Percentiles rank a stretch among this genome's conserved stretches.
Evolutionary conservation across 768 basidiomycete genomes (phyloP).

Genomic region (Auriculariales sp.): DNA sequence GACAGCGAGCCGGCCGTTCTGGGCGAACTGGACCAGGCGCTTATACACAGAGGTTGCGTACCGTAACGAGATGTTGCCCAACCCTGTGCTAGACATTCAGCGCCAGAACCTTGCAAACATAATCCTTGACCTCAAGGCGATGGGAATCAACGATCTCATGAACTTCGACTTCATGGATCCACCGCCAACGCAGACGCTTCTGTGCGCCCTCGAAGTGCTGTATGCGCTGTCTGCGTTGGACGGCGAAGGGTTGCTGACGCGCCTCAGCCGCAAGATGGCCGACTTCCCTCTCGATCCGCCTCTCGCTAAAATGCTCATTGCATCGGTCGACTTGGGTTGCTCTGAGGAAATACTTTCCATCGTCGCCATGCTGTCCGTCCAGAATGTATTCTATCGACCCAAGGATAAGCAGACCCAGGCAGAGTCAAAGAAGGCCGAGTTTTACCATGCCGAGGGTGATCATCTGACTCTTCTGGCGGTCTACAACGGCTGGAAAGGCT

Average conservation of each 20-base stretch:
- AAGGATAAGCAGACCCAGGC: slow-evolving; percentile 17
- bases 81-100: slow-evolving; percentile 24
- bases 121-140: slow-evolving; percentile 20
- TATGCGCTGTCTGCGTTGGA: slow-evolving; percentile 23
- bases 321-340: slow-evolving; percentile 21
- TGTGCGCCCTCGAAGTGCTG: slow-evolving; percentile 25
- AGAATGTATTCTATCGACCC: background rate
- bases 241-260: slow-evolving; percentile 21
- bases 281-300: slow-evolving; percentile 27
- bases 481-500: slow-evolving; percentile 23
- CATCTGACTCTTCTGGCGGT: slow-evolving; percentile 26
- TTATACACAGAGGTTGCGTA: slow-evolving; percentile 24
- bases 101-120: slow-evolving; percentile 23
- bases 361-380: slow-evolving; percentile 22
- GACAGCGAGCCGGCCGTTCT: slow-evolving; percentile 28
- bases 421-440: slow-evolving; percentile 22
- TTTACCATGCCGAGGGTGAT: slow-evolving; percentile 24
- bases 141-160: slow-evolving; percentile 24
- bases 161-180: slow-evolving; percentile 26
- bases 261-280: slow-evolving; percentile 23
- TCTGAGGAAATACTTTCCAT: slow-evolving; percentile 22
- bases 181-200: slow-evolving; percentile 23
- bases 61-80: slow-evolving; percentile 22
- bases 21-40: slow-evolving; percentile 26
- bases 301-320: slow-evolving; percentile 24